Evolutionary conservation across 257 asterid species (phyloP).

Genomic region (Solanum dulcamara): DNA sequence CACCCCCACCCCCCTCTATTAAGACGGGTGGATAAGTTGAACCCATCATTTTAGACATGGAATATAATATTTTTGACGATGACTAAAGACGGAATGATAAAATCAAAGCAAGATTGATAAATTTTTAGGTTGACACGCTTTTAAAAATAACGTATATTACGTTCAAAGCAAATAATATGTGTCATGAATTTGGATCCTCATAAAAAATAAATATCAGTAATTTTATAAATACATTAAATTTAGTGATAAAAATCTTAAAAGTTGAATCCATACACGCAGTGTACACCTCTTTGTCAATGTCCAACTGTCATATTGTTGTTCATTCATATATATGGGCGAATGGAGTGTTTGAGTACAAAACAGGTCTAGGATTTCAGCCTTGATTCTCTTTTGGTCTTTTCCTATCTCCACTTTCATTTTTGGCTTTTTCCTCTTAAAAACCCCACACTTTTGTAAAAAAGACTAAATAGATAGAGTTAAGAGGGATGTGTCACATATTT

Average conservation of each 20-base stretch:
- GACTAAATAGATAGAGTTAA: background rate
- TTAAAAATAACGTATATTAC: background rate
- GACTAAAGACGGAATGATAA: background rate
- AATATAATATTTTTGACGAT: background rate
- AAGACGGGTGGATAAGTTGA: background rate
- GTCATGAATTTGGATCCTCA: background rate
- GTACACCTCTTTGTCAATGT: background rate
- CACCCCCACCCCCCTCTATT: no score
- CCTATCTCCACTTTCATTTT: slow-evolving; percentile 7
- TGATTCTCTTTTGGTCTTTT: slow-evolving; percentile 29
- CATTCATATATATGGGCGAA: slow-evolving; percentile 6
- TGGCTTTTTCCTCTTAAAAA: background rate
- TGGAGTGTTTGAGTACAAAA: slow-evolving; percentile 30
- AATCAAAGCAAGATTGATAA: background rate
- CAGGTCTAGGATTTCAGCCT: slow-evolving; percentile 22
- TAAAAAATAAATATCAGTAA: background rate
- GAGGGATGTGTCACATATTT: background rate
- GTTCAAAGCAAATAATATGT: background rate
- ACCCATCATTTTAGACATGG: background rate
- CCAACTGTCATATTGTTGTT: slow-evolving; percentile 10
- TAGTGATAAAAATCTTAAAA: background rate
- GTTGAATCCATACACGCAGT: background rate
- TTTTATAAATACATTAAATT: background rate
- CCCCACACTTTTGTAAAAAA: background rate
- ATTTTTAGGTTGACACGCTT: background rate